These are phyloP conservation scores for Piromyces finnis DNA, from an alignment of 192 early-diverging fungal species.

Conservation along the genomic window DNA sequence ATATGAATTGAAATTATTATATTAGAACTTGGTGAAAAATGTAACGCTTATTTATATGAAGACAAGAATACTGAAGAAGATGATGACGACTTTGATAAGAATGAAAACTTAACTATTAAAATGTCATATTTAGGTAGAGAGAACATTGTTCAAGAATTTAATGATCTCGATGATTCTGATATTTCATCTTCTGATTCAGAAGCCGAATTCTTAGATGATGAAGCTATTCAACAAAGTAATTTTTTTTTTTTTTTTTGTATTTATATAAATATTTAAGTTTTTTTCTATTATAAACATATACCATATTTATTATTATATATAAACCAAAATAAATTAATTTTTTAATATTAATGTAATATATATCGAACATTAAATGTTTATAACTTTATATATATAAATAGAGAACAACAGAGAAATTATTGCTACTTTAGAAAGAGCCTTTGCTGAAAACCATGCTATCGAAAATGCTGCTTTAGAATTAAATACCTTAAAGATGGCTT, in stretches of 20 bases:
- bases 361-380: too few relatives aligned
- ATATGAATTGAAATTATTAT: slow-evolving; percentile 5
- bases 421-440: slow-evolving; percentile 60
- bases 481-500: slow-evolving; percentile 70
- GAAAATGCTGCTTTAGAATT: slow-evolving; percentile 67
- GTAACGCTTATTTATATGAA: slow-evolving; percentile 41
- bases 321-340: too few relatives aligned
- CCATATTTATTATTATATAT: too few relatives aligned
- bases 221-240: neutral
- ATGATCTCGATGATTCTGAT: slow-evolving; percentile 19
- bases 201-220: slow-evolving; percentile 18
- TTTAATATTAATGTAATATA: too few relatives aligned
- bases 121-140: slow-evolving; percentile 27
- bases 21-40: slow-evolving; percentile 26
- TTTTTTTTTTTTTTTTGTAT: too few relatives aligned
- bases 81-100: slow-evolving; percentile 30
- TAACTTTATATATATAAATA: too few relatives aligned
- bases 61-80: slow-evolving; percentile 10
- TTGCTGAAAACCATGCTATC: slow-evolving; percentile 52
- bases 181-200: slow-evolving; percentile 18
- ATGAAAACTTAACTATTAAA: slow-evolving; percentile 20
- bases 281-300: too few relatives aligned
- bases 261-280: too few relatives aligned
- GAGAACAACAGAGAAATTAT: slow-evolving; percentile 48
- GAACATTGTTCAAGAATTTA: neutral